These are phyloP conservation scores for Jaapia argillacea DNA, from an alignment of 768 basidiomycete genomes.

Conservation along the genomic window DNA sequence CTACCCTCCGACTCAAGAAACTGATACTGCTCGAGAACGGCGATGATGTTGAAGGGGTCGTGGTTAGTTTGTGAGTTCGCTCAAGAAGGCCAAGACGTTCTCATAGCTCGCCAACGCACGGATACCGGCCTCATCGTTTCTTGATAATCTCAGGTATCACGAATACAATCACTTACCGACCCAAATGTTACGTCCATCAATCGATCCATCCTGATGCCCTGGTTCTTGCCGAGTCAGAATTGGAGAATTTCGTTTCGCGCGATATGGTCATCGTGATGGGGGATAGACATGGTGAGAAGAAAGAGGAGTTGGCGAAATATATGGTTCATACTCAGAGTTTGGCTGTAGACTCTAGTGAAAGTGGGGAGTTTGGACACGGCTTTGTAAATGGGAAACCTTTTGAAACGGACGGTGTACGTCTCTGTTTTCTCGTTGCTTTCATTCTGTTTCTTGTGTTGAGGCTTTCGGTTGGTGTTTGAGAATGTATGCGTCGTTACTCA, in stretches of 20 bases:
- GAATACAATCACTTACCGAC: constrained; percentile 21
- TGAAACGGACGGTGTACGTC: constrained; percentile 29
- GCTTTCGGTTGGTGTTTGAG: not conserved
- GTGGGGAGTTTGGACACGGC: constrained; percentile 63
- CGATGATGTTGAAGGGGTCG: constrained; percentile 24
- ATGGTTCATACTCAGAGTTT: too few relatives aligned
- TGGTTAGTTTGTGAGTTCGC: constrained; percentile 31
- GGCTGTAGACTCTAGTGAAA: too few relatives aligned
- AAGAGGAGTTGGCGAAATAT: too few relatives aligned
- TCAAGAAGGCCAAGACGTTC: constrained; percentile 35
- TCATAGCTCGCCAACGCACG: constrained; percentile 7
- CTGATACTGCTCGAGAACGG: constrained; percentile 62
- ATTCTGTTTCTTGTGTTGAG: too few relatives aligned
- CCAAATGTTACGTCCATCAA: constrained; percentile 23
- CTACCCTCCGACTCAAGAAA: constrained; percentile 54
- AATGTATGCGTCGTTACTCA: too few relatives aligned
- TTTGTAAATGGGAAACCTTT: constrained; percentile 89
- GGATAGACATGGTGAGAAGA: too few relatives aligned
- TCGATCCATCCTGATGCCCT: constrained; percentile 36
- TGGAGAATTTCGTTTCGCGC: too few relatives aligned
- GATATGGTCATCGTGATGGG: too few relatives aligned
- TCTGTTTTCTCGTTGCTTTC: not conserved
- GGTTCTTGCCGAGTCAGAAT: too few relatives aligned
- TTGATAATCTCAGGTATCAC: constrained; percentile 25
- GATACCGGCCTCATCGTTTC: too few relatives aligned